These are phyloP conservation scores for Musa beccarii DNA, from an alignment of 176 grass and related monocot species.

Conservation along the genomic window DNA sequence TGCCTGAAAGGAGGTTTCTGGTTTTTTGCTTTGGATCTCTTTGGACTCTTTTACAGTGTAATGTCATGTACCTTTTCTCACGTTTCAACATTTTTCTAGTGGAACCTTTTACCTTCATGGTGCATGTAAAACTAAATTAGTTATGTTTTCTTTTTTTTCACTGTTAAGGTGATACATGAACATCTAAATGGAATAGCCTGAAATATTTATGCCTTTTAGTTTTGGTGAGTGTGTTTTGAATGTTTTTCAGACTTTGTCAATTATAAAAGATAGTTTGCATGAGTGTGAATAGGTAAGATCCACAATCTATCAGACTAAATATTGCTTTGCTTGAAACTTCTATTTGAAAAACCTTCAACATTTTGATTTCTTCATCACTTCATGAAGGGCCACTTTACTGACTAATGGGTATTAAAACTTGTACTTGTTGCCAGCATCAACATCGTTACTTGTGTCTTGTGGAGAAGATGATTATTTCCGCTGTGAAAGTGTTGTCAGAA, in stretches of 20 bases:
- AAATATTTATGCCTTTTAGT: background rate
- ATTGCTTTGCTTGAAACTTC: background rate
- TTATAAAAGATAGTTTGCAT: background rate
- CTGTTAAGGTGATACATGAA: background rate
- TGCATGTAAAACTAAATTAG: too few species aligned
- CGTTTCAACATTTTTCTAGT: too few species aligned
- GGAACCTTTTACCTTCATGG: too few species aligned
- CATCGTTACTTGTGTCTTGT: background rate
- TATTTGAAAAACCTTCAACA: background rate
- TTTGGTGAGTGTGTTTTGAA: background rate
- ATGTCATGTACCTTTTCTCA: too few species aligned
- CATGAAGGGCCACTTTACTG: background rate
- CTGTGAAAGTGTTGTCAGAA: conserved; percentile 55
- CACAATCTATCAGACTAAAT: background rate
- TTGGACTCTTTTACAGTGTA: too few species aligned
- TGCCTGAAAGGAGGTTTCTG: too few species aligned
- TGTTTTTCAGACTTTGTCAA: background rate
- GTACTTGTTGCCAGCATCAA: background rate
- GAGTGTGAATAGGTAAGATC: background rate
- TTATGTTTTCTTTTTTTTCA: background rate
- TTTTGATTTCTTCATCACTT: background rate
- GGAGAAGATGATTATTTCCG: conserved; percentile 25
- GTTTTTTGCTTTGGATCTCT: too few species aligned
- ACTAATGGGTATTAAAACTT: background rate
- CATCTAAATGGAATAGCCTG: background rate